Conservation (phyloP, 345 rosid species). For the Adansonia digitata region DNA sequence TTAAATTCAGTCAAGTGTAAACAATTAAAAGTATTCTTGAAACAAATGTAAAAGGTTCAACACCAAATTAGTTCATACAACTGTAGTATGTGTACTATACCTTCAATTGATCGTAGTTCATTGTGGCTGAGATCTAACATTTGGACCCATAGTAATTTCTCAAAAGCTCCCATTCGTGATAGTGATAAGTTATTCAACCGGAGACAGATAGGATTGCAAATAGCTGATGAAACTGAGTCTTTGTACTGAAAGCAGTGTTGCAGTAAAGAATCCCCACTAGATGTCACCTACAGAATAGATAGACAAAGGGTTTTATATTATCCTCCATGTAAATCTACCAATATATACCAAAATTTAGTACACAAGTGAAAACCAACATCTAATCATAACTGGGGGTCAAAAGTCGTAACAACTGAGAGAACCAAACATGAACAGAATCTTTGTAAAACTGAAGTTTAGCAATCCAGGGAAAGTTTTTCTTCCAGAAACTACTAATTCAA, state of each 20-base stretch:
- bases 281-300: conserved; percentile 66
- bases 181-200: conserved; percentile 67
- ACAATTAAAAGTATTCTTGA: not conserved
- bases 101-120: conserved; percentile 79
- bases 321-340: not conserved
- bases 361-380: not conserved
- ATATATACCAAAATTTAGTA: not conserved
- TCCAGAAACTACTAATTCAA: not conserved
- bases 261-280: conserved; percentile 44
- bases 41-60: not conserved
- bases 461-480: not conserved
- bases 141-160: conserved; percentile 81
- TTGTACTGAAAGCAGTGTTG: conserved; percentile 42
- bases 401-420: not conserved
- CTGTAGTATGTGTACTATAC: conserved; percentile 28
- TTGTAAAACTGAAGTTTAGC: not conserved
- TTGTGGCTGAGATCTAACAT: conserved; percentile 85
- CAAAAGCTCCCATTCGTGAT: conserved; percentile 61
- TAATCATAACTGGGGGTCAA: not conserved
- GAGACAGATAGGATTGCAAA: conserved; percentile 39
- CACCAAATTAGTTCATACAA: not conserved
- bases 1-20: not conserved
- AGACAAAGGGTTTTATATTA: conserved; percentile 18
- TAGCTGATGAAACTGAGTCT: conserved; percentile 22
- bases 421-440: not conserved